Conservation (phyloP, 1,284 basidiomycete genomes). For the Rhizoctonia solani region DNA sequence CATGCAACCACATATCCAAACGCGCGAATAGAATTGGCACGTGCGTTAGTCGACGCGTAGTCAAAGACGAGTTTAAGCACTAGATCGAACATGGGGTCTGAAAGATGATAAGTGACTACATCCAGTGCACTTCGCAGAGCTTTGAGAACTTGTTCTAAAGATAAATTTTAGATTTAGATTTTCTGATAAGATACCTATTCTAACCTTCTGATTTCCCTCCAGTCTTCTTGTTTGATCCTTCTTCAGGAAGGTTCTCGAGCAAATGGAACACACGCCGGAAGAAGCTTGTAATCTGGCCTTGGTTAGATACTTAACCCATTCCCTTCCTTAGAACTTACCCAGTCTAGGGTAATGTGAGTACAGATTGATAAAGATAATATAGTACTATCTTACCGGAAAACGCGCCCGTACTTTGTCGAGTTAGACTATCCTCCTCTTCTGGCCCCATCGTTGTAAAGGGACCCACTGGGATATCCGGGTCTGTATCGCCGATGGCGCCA, state of each 20-base stretch:
- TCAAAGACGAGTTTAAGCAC: slow-evolving; percentile 84
- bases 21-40: slow-evolving; percentile 86
- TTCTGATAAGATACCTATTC: background rate
- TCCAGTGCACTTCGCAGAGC: slow-evolving; percentile 84
- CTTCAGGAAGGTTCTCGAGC: slow-evolving; percentile 93
- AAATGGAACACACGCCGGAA: slow-evolving; percentile 85
- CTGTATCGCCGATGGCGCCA: slow-evolving; percentile 50
- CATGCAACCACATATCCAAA: slow-evolving; percentile 89
- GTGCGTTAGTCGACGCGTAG: slow-evolving; percentile 84
- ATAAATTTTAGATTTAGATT: slow-evolving; percentile 41
- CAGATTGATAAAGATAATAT: slow-evolving; percentile 18
- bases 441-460: slow-evolving; percentile 58
- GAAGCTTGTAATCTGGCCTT: slow-evolving; percentile 89
- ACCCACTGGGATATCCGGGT: slow-evolving; percentile 47
- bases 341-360: slow-evolving; percentile 25
- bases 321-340: background rate
- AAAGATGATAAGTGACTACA: slow-evolving; percentile 85
- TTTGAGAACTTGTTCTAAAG: slow-evolving; percentile 72
- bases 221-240: slow-evolving; percentile 61
- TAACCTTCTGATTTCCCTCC: slow-evolving; percentile 49
- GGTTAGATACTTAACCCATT: background rate
- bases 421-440: slow-evolving; percentile 74
- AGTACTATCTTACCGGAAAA: slow-evolving; percentile 64
- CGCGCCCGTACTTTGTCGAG: slow-evolving; percentile 75
- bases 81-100: slow-evolving; percentile 84